Evolutionary conservation across 495 filamentous ascomycete species (phyloP).

Genomic region (Thermothielavioides terrestris): DNA sequence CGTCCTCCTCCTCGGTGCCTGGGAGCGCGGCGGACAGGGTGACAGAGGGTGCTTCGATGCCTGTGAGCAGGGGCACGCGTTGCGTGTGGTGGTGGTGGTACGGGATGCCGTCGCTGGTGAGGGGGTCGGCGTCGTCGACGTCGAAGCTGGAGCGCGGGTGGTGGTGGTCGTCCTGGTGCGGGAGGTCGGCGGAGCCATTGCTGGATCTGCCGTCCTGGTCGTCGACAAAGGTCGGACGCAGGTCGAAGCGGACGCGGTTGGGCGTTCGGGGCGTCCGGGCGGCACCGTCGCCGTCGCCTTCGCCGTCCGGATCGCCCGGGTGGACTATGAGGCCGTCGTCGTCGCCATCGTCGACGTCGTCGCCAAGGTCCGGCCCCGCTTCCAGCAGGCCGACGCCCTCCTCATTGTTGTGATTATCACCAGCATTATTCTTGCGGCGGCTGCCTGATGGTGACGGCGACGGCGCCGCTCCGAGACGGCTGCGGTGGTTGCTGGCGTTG

Average conservation of each 20-base stretch:
- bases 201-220: too few species aligned
- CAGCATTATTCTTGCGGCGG: too few species aligned
- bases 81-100: slow-evolving; percentile 22
- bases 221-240: slow-evolving; percentile 42
- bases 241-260: slow-evolving; percentile 82
- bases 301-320: slow-evolving; percentile 16
- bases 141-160: slow-evolving; percentile 33
- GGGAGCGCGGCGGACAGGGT: slow-evolving; percentile 56
- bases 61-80: slow-evolving; percentile 67
- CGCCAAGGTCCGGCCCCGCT: slow-evolving; percentile 17
- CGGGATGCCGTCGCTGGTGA: slow-evolving; percentile 27
- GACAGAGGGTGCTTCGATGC: slow-evolving; percentile 82
- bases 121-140: slow-evolving; percentile 24
- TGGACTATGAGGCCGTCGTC: slow-evolving; percentile 31
- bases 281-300: slow-evolving; percentile 8
- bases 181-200: neutral
- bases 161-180: slow-evolving; percentile 25
- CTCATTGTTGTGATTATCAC: slow-evolving; percentile 17
- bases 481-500: neutral
- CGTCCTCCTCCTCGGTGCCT: slow-evolving; percentile 47
- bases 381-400: slow-evolving; percentile 41
- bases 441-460: neutral
- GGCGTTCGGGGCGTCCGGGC: slow-evolving; percentile 65
- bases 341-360: slow-evolving; percentile 21
- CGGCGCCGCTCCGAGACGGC: neutral